Evolutionary conservation across 805 yeast species (phyloP).

Genomic region (Myxozyma vanderwaltii): DNA sequence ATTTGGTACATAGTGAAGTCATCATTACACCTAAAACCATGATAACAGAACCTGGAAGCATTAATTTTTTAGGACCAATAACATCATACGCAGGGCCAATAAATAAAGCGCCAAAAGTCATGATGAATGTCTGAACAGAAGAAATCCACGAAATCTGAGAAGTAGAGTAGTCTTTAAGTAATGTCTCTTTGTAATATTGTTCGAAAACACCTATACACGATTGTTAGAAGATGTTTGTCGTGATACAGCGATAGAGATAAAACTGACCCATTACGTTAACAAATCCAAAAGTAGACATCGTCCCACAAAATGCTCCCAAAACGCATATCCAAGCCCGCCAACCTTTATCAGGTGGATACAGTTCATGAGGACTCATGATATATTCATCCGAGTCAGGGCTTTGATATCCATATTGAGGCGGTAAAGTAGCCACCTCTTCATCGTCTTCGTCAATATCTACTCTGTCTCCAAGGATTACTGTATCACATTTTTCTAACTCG

Average conservation of each 20-base stretch:
- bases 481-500: neutral
- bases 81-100: conserved; percentile 40
- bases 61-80: conserved; percentile 36
- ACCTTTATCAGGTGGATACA: conserved; percentile 14
- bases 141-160: conserved; percentile 42
- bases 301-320: conserved; percentile 58
- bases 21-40: conserved; percentile 40
- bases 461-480: neutral
- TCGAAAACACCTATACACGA: conserved; percentile 35
- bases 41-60: conserved; percentile 34
- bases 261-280: conserved; percentile 27
- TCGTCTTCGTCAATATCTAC: neutral
- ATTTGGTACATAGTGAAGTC: conserved; percentile 44
- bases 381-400: conserved; percentile 11
- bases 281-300: conserved; percentile 61
- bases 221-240: neutral
- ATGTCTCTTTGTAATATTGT: conserved; percentile 35
- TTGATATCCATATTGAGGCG: conserved; percentile 6
- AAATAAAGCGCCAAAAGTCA: conserved; percentile 36
- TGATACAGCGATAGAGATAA: neutral
- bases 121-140: conserved; percentile 39
- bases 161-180: conserved; percentile 34
- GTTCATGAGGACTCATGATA: conserved; percentile 14
- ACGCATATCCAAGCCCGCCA: conserved; percentile 53
- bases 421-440: neutral